Evolutionary conservation across 768 basidiomycete genomes (phyloP).

Genomic region (Rubroboletus satanas): DNA sequence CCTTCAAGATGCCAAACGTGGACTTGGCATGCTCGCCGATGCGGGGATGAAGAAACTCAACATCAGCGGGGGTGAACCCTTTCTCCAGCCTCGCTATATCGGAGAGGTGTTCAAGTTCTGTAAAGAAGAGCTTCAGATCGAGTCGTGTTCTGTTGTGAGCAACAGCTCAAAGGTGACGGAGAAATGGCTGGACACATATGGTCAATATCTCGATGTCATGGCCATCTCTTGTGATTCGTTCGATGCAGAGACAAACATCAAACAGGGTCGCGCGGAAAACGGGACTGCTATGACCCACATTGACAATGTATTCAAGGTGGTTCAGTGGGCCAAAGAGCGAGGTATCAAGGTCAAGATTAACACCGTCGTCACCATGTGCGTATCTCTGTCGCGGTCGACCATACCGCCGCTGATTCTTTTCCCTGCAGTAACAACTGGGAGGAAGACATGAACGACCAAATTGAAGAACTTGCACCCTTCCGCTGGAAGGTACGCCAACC

Average conservation of each 20-base stretch:
- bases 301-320: conserved; percentile 33
- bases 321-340: conserved; percentile 32
- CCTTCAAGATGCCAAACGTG: conserved; percentile 34
- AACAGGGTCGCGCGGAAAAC: conserved; percentile 33
- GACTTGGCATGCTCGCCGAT: conserved; percentile 29
- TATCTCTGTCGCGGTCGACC: background rate
- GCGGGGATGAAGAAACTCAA: conserved; percentile 37
- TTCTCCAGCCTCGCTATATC: conserved; percentile 36
- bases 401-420: background rate
- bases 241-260: conserved; percentile 34
- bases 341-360: conserved; percentile 40
- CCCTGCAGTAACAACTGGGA: conserved; percentile 34
- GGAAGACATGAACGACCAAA: conserved; percentile 39
- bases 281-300: conserved; percentile 32
- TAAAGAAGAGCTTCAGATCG: conserved; percentile 35
- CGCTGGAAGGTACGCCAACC: conserved; percentile 37
- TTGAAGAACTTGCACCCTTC: conserved; percentile 31
- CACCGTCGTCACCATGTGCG: conserved; percentile 30
- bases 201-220: conserved; percentile 39
- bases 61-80: conserved; percentile 38
- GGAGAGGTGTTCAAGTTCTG: conserved; percentile 37
- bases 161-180: conserved; percentile 42
- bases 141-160: conserved; percentile 34
- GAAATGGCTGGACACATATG: conserved; percentile 38
- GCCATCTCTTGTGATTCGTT: conserved; percentile 43